Evolutionary conservation across 2,329 filamentous ascomycete species (phyloP).

Genomic region (Colletotrichum sp.): DNA sequence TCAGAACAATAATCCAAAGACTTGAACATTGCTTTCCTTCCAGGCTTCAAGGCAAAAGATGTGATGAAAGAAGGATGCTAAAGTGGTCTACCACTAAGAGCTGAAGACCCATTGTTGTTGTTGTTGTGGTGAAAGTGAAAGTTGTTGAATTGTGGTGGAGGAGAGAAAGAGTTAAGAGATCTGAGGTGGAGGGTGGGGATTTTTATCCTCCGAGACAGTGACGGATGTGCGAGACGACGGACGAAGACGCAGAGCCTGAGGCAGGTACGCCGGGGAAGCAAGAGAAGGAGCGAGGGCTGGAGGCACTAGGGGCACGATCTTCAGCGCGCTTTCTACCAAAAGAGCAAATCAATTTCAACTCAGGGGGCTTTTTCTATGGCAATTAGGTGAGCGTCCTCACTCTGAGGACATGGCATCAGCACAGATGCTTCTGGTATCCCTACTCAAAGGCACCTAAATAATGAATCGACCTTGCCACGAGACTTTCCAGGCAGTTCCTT

Average conservation of each 20-base stretch:
- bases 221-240: not conserved
- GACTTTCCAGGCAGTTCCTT: not conserved
- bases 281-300: not conserved
- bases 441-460: not conserved
- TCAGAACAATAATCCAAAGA: not conserved
- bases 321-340: not conserved
- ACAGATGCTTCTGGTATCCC: not conserved
- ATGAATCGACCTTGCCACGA: not conserved
- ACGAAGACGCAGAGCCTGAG: not conserved
- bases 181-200: no score
- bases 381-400: fast-evolving
- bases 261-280: not conserved
- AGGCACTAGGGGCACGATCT: not conserved
- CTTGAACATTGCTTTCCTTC: not conserved
- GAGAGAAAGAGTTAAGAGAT: not conserved
- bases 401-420: fast-evolving
- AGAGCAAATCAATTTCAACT: not conserved
- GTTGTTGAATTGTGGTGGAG: not conserved
- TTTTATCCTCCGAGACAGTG: not conserved
- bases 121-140: not conserved
- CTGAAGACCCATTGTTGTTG: not conserved
- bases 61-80: not conserved
- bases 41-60: not conserved
- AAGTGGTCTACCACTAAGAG: fast-evolving
- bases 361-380: not conserved